Percentiles rank a stretch among this genome's conserved stretches.
These are phyloP conservation scores for Parachlorella kessleri DNA, from an alignment of 139 green algal species.

Conservation along the genomic window DNA sequence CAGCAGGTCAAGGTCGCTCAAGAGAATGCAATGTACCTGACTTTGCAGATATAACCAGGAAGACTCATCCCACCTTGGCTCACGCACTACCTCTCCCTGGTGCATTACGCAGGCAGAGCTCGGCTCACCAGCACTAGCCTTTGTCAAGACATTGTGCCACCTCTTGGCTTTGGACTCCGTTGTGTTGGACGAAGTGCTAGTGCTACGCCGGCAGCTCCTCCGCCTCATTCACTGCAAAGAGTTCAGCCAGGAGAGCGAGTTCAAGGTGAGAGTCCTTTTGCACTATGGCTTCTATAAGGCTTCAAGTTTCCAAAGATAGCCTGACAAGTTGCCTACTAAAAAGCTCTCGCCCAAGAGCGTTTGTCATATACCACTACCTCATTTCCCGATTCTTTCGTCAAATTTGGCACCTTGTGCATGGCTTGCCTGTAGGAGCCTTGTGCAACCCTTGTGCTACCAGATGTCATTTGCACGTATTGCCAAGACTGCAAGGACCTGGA, in stretches of 20 bases:
- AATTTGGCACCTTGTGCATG: too few relatives aligned
- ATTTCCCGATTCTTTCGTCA: too few relatives aligned
- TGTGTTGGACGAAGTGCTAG: constrained; percentile 51
- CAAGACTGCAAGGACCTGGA: constrained; percentile 92
- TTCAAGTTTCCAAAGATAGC: background rate
- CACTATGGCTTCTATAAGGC: background rate
- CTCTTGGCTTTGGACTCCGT: constrained; percentile 78
- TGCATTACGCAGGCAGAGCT: constrained; percentile 55
- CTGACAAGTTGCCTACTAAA: background rate
- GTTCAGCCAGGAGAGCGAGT: constrained; percentile 77
- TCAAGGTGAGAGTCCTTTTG: constrained; percentile 40
- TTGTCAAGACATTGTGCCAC: constrained; percentile 75
- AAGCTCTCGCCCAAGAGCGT: background rate
- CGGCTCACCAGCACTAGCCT: constrained; percentile 83
- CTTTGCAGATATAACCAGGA: background rate
- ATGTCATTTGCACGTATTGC: constrained; percentile 91
- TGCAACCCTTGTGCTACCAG: constrained; percentile 79
- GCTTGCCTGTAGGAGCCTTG: constrained; percentile 67
- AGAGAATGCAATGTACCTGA: too few relatives aligned
- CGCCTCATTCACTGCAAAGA: constrained; percentile 80
- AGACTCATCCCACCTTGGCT: background rate
- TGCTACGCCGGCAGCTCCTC: constrained; percentile 86
- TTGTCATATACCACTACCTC: background rate
- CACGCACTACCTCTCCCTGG: background rate
- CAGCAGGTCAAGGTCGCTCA: too few relatives aligned